Base-by-base conservation (phyloP, 83 land plant genomes). In the Larix sibirica region DNA sequence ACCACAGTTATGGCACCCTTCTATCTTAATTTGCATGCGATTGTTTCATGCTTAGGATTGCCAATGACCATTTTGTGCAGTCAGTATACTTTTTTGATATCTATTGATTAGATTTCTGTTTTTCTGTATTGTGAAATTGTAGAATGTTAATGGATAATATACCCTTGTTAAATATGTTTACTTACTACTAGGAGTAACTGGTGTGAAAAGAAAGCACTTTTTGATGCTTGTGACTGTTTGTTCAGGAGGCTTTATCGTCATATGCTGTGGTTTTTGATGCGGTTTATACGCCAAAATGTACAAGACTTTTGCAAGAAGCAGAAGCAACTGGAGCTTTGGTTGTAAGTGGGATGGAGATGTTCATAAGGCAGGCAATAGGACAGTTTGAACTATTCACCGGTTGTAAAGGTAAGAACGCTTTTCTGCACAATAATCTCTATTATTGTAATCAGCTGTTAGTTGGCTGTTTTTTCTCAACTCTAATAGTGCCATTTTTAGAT, bases 231-330 rank as follows among this genome's bases (percentile, higher is more conserved):
- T 7, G 38, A 38, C 50, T 71, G 16, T 71, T n/a, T 71, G n/a
- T 71, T 71, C 94, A 95, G 97, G 84, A 86, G 38, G 92, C 89
- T 60, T 64, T 95, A 71, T 79, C 3, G 44, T 62, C 79, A 60
- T 95, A 95, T n/a, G n/a, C n/a, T n/a, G n/a, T n/a, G n/a, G n/a
- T n/a, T n/a, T n/a, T n/a, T n/a, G n/a, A n/a, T n/a, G 97, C 94
- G 23, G 91, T 95, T 23, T 95, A 95, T 84, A 95, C 94, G 13
- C 97, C 97, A 6, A 88, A 87, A 83, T 80, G 86, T n/a, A 95
- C 97, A 54, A 84, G 89, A 85, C 93, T 95, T 13, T 47, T 95
- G 80, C 66, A 80, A 69, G 97, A 93, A 86, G 94, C 96, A 36
- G 79, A 86, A 80, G 92, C 90, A 68, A 64, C 76, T 58, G 97